These are phyloP conservation scores for Kalmusia sp. DNA, from an alignment of 2,329 filamentous ascomycete genomes.

Conservation along the genomic window DNA sequence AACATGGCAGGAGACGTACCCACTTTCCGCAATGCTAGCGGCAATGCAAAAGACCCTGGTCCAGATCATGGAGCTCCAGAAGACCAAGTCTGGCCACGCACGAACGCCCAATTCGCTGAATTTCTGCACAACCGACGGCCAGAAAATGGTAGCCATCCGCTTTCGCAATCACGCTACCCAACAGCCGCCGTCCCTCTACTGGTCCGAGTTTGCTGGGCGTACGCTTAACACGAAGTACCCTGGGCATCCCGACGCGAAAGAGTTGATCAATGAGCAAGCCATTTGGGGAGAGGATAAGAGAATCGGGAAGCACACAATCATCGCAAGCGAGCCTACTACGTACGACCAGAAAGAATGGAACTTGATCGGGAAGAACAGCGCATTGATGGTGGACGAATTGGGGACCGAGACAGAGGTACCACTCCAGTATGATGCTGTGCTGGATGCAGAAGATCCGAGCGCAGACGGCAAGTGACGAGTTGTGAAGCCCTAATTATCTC, in stretches of 20 bases:
- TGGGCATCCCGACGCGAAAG: conserved; percentile 52
- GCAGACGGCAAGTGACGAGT: conserved; percentile 18
- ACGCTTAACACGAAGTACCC: conserved; percentile 62
- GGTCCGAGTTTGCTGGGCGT: conserved; percentile 57
- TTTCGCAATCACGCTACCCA: conserved; percentile 61
- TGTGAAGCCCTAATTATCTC: no score
- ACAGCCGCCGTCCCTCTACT: conserved; percentile 61
- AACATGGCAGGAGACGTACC: conserved; percentile 54
- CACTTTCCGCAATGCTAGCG: conserved; percentile 50
- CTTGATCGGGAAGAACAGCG: conserved; percentile 57
- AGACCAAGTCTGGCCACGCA: conserved; percentile 46
- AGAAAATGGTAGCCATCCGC: conserved; percentile 57
- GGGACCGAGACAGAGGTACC: conserved; percentile 47
- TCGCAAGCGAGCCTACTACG: conserved; percentile 62
- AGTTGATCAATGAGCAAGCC: conserved; percentile 42
- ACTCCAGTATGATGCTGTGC: conserved; percentile 45
- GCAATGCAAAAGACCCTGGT: conserved; percentile 57
- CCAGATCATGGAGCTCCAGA: conserved; percentile 56
- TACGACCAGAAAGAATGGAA: conserved; percentile 61
- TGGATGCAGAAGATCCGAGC: conserved; percentile 51
- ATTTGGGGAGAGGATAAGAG: conserved; percentile 47
- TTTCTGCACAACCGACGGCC: conserved; percentile 60
- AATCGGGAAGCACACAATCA: conserved; percentile 60
- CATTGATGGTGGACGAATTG: conserved; percentile 51
- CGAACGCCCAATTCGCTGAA: conserved; percentile 60